Evolutionary conservation across 2,329 filamentous ascomycete genomes (phyloP).

Genomic region (Pyricularia pennisetigena): DNA sequence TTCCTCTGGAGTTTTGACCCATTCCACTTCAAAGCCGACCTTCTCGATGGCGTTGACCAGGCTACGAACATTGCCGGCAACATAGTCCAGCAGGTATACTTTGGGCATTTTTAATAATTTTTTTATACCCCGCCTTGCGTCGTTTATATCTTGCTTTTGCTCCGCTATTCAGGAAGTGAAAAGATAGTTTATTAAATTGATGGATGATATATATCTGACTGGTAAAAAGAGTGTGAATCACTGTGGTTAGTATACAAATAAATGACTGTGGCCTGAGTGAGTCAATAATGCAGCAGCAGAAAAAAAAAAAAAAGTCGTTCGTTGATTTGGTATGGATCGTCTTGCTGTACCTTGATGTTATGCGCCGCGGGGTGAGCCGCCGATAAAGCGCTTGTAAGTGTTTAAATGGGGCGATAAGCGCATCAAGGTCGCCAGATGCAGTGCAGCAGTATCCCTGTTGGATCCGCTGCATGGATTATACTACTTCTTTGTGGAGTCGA

Average conservation of each 20-base stretch:
- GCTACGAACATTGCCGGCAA: conserved; percentile 91
- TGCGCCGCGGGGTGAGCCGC: not conserved
- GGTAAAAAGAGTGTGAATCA: not conserved
- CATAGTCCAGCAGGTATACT: conserved; percentile 76
- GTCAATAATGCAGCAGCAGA: not conserved
- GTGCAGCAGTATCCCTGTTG: not conserved
- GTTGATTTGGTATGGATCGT: not conserved
- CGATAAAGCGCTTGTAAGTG: not conserved
- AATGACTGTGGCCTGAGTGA: not conserved
- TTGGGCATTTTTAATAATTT: conserved; percentile 33
- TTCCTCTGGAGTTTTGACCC: conserved; percentile 79
- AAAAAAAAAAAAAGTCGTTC: not conserved
- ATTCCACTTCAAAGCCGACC: conserved; percentile 84
- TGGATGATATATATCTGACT: not conserved
- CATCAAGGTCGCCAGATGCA: not conserved
- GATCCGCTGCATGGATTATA: not conserved
- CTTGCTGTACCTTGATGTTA: not conserved
- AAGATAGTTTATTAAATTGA: not conserved
- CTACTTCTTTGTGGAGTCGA: not conserved
- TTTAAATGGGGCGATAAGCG: not conserved
- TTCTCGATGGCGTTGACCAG: conserved; percentile 97
- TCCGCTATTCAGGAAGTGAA: not conserved
- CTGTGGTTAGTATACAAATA: not conserved
- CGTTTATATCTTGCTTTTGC: not conserved
- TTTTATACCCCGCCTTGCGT: not conserved